phyloP scores from a whole-genome alignment of 2,329 filamentous ascomycete genomes.

The Alternaria incomplexa region DNA sequence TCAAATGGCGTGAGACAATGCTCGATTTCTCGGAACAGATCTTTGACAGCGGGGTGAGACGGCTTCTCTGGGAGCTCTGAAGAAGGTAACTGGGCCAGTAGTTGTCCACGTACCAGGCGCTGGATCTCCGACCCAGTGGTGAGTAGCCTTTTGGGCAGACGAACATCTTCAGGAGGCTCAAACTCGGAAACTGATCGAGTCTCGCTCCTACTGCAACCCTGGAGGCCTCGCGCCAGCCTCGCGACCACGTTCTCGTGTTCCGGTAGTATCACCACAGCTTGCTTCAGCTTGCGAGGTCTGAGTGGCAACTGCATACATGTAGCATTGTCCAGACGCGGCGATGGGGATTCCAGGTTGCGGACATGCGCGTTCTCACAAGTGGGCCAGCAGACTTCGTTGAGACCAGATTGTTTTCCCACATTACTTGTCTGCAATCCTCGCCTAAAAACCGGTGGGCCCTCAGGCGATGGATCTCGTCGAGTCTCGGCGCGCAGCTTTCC shows the following conservation, averaged over 20 bases:
- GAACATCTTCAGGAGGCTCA: conserved; percentile 30
- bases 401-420: conserved; percentile 67
- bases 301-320: conserved; percentile 1
- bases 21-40: conserved; percentile 66
- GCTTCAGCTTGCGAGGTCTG: conserved; percentile 48
- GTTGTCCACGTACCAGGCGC: conserved; percentile 39
- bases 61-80: background rate
- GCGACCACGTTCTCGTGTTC: conserved; percentile 35
- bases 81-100: conserved; percentile 26
- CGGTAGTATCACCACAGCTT: conserved; percentile 36
- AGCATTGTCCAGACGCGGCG: background rate
- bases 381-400: conserved; percentile 74
- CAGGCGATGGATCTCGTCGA: conserved; percentile 24
- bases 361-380: conserved; percentile 62
- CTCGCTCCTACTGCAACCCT: background rate
- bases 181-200: conserved; percentile 12
- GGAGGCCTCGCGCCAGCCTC: conserved; percentile 28
- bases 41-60: conserved; percentile 64
- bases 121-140: conserved; percentile 51
- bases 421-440: conserved; percentile 26
- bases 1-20: conserved; percentile 79
- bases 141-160: conserved; percentile 45
- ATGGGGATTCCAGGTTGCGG: conserved; percentile 27
- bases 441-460: conserved; percentile 26
- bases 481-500: conserved; percentile 53